Percentiles rank a stretch among this genome's conserved stretches.
Evolutionary conservation across 305 asterid species (phyloP).

Genomic region (Solanum chacoense): DNA sequence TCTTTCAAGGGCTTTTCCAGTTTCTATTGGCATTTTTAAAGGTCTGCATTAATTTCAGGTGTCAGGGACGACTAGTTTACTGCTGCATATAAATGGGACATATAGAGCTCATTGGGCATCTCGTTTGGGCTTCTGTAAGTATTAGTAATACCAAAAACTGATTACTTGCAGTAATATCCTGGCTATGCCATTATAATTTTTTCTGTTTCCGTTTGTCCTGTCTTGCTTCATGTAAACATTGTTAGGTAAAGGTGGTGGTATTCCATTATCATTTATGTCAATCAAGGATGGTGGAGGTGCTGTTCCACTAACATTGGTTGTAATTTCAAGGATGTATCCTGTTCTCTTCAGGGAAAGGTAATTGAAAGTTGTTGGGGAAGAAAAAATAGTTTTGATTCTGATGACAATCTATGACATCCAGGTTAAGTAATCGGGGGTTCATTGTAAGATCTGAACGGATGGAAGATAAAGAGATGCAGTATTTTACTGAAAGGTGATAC

Average conservation of each 20-base stretch:
- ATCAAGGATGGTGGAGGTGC: constrained; percentile 81
- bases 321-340: constrained; percentile 74
- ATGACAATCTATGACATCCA: constrained; percentile 13
- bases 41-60: constrained; percentile 38
- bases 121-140: constrained; percentile 82
- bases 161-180: constrained; percentile 3
- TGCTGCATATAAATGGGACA: constrained; percentile 75
- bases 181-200: background rate
- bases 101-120: constrained; percentile 98
- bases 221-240: constrained; percentile 9
- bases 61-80: constrained; percentile 36
- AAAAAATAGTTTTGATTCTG: background rate
- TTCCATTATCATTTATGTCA: constrained; percentile 78
- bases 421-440: constrained; percentile 56
- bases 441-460: constrained; percentile 67
- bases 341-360: constrained; percentile 86
- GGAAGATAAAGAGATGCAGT: constrained; percentile 51
- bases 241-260: constrained; percentile 53
- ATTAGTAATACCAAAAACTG: constrained; percentile 2
- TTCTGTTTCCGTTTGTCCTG: constrained; percentile 13
- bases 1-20: constrained; percentile 10
- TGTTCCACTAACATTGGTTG: constrained; percentile 73
- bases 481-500: constrained; percentile 50
- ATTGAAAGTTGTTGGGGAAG: background rate
- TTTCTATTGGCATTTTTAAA: background rate